phyloP scores from a whole-genome alignment of 2,329 filamentous ascomycete species.

The Dactylellina cionopaga region DNA sequence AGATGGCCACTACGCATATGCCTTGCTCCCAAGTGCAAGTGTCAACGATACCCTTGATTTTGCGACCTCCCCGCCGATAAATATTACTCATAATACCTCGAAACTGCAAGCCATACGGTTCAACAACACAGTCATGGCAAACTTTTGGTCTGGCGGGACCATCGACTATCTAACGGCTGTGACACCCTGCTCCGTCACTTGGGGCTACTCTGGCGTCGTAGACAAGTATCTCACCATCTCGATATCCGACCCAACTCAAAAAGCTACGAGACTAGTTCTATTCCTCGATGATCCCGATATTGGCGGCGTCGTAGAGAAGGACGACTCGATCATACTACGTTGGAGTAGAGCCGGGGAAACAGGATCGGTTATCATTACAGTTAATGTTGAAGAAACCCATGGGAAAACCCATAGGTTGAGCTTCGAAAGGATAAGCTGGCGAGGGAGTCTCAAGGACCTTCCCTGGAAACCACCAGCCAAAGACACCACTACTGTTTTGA shows the following conservation, averaged over 20 bases:
- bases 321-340: conserved; percentile 60
- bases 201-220: conserved; percentile 36
- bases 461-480: conserved; percentile 32
- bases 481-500: not conserved
- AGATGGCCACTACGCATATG: conserved; percentile 46
- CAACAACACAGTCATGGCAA: conserved; percentile 51
- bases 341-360: conserved; percentile 38
- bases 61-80: conserved; percentile 25
- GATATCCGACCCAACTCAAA: conserved; percentile 40
- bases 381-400: conserved; percentile 37
- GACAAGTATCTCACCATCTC: conserved; percentile 43
- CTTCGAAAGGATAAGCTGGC: conserved; percentile 48
- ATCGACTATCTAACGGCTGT: conserved; percentile 46
- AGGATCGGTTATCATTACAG: conserved; percentile 40
- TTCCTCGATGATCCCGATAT: conserved; percentile 67
- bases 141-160: conserved; percentile 49
- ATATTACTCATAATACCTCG: conserved; percentile 39
- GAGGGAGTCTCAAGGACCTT: conserved; percentile 32
- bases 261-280: conserved; percentile 28
- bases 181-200: conserved; percentile 47
- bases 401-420: conserved; percentile 45
- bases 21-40: conserved; percentile 46
- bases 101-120: conserved; percentile 48
- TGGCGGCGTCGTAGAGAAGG: conserved; percentile 66
- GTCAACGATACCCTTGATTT: conserved; percentile 30